Evolutionary conservation across 352 stramenopile genomes (phyloP).

Genomic region (Bremia lactucae): DNA sequence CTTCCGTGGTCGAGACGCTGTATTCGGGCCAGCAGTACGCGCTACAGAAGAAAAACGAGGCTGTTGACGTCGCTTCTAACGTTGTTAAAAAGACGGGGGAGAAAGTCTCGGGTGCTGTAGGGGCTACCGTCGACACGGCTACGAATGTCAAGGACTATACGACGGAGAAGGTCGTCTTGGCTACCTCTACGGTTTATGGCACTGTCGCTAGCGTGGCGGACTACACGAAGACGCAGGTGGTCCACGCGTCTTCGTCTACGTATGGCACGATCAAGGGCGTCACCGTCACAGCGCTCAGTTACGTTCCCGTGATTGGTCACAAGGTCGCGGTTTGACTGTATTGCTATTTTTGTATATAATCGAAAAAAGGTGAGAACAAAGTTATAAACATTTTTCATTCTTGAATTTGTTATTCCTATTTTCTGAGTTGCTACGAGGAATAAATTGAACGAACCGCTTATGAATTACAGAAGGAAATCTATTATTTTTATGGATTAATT

Average conservation of each 20-base stretch:
- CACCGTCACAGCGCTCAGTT: constrained; percentile 41
- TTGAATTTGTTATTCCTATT: too few relatives aligned
- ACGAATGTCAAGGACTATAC: constrained; percentile 56
- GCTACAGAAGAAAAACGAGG: constrained; percentile 58
- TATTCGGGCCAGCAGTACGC: constrained; percentile 51
- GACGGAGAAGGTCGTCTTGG: constrained; percentile 28
- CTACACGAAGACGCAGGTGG: constrained; percentile 54
- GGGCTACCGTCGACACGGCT: constrained; percentile 30
- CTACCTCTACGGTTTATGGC: constrained; percentile 25
- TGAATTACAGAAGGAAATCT: too few relatives aligned
- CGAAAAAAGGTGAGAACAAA: too few relatives aligned
- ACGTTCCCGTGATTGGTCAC: constrained; percentile 47
- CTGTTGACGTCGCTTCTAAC: constrained; percentile 24
- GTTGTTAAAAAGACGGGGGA: constrained; percentile 35
- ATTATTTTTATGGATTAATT: too few relatives aligned
- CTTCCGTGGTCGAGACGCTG: constrained; percentile 36
- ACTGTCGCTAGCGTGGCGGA: constrained; percentile 43
- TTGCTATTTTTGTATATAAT: constrained; percentile 1
- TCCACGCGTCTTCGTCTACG: constrained; percentile 56
- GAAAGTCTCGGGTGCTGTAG: constrained; percentile 30
- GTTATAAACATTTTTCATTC: too few relatives aligned
- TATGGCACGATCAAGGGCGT: constrained; percentile 42
- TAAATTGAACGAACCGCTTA: too few relatives aligned
- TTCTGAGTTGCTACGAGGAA: too few relatives aligned
- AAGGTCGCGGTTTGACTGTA: constrained; percentile 29